Percentiles rank a stretch among this genome's conserved stretches.
phyloP scores from a whole-genome alignment of 2,329 filamentous ascomycete species.

The Diaporthe sp. region DNA sequence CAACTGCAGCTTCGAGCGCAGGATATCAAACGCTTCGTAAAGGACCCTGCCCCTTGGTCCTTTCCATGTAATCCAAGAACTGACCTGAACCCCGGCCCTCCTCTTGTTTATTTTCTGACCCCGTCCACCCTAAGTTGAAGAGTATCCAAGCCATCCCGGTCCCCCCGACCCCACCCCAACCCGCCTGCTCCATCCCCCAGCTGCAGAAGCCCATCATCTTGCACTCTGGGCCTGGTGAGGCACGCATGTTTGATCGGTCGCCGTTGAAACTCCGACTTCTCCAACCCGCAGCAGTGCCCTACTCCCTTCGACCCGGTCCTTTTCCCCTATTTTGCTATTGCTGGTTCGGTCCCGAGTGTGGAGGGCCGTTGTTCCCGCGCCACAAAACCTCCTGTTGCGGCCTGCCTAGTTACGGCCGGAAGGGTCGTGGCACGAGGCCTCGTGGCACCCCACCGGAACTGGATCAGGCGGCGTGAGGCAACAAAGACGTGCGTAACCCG shows the following conservation, averaged over 20 bases:
- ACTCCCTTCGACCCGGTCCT: not conserved
- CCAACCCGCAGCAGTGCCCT: not conserved
- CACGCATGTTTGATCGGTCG: not conserved
- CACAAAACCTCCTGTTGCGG: not conserved
- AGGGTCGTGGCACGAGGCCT: not conserved
- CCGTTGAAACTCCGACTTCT: not conserved
- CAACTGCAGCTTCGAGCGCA: not conserved
- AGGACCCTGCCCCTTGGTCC: not conserved
- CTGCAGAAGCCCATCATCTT: not conserved
- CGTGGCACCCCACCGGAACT: not conserved
- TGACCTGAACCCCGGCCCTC: not conserved
- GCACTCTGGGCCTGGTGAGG: not conserved
- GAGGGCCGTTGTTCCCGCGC: not conserved
- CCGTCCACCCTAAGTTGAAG: not conserved
- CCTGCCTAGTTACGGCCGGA: not conserved
- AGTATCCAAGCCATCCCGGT: not conserved
- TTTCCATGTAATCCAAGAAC: not conserved
- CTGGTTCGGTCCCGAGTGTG: not conserved
- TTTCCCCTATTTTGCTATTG: not conserved
- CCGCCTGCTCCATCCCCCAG: not conserved
- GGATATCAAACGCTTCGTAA: conserved; percentile 5
- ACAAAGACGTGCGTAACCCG: not conserved
- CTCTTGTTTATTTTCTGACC: not conserved
- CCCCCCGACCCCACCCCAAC: not conserved
- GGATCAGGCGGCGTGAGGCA: not conserved